Evolutionary conservation across 208 protist genomes (phyloP).

Genomic region (Zelonia costaricensis): DNA sequence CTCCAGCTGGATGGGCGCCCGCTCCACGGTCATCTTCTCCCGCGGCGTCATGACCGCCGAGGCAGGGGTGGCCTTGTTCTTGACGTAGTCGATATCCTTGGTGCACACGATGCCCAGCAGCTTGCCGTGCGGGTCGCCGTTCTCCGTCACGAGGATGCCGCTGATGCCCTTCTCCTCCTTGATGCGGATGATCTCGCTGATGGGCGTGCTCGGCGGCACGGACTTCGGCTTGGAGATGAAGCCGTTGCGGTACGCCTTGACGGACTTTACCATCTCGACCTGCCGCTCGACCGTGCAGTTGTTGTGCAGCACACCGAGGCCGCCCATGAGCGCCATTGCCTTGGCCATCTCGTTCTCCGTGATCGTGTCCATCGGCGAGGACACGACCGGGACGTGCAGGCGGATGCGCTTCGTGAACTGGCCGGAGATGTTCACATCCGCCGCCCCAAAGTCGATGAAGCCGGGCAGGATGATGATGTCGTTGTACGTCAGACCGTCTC

Average conservation of each 20-base stretch:
- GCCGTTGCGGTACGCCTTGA: constrained; percentile 97
- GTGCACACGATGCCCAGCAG: constrained; percentile 97
- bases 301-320: constrained; percentile 97
- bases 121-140: constrained; percentile 92
- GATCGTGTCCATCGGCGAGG: constrained; percentile 97
- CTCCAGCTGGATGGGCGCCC: constrained; percentile 87
- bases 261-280: constrained; percentile 90
- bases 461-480: constrained; percentile 96
- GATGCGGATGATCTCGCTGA: constrained; percentile 90
- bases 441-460: constrained; percentile 93
- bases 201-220: constrained; percentile 77
- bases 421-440: constrained; percentile 84
- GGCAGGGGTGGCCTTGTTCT: constrained; percentile 77
- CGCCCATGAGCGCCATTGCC: constrained; percentile 93
- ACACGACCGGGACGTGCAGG: constrained; percentile 93
- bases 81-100: constrained; percentile 98
- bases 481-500: constrained; percentile 91
- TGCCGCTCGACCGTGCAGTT: constrained; percentile 93
- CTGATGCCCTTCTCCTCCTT: constrained; percentile 95
- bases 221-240: constrained; percentile 97
- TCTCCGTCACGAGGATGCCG: constrained; percentile 97
- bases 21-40: constrained; percentile 82
- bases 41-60: constrained; percentile 88
- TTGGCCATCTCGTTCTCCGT: constrained; percentile 93
- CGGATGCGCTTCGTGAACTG: constrained; percentile 91